Percentiles rank a stretch among this genome's conserved stretches.
Evolutionary conservation across 2,329 filamentous ascomycete genomes (phyloP).

Genomic region (Talaromyces sp.): DNA sequence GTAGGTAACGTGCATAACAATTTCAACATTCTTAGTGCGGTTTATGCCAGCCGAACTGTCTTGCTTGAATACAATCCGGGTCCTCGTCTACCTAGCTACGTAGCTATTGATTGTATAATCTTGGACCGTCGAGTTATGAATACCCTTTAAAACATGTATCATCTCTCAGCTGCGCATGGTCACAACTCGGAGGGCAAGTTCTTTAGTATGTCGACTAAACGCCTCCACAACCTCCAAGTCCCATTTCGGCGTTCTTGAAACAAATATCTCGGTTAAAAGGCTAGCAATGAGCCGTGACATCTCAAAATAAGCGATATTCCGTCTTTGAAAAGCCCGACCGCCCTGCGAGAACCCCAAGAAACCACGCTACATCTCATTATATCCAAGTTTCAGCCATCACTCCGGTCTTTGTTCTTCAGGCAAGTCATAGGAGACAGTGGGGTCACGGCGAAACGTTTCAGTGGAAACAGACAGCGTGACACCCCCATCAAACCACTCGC

Average conservation of each 20-base stretch:
- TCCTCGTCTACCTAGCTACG: background rate
- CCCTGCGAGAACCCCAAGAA: background rate
- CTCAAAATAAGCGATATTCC: background rate
- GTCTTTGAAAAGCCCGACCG: background rate
- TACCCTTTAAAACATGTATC: background rate
- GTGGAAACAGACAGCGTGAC: background rate
- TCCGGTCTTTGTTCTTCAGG: background rate
- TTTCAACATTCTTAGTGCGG: background rate
- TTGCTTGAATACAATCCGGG: background rate
- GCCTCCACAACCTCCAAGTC: background rate
- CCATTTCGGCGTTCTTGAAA: background rate
- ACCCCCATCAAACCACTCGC: background rate
- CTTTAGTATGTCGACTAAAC: background rate
- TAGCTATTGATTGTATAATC: background rate
- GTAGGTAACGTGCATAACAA: background rate
- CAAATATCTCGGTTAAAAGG: background rate
- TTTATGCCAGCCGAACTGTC: background rate
- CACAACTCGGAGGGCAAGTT: background rate
- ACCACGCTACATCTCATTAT: background rate
- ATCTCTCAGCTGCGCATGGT: background rate
- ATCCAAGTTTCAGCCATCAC: background rate
- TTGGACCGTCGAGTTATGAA: background rate
- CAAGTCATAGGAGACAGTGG: background rate
- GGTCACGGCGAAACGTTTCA: background rate
- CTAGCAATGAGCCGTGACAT: background rate